Conservation (phyloP, 805 yeast species). For the Candida khao-thaluensis region DNA sequence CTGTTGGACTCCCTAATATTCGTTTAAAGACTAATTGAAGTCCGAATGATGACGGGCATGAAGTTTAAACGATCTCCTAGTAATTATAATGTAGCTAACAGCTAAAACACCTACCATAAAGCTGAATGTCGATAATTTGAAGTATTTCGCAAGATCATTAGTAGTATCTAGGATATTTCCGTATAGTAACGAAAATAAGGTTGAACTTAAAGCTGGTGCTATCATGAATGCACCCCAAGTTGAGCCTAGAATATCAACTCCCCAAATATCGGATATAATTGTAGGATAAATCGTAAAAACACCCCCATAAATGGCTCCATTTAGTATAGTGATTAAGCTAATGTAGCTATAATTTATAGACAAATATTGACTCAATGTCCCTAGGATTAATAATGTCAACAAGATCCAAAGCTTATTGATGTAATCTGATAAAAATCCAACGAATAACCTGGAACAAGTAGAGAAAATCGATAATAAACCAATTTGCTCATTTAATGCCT, state of each 20-base stretch:
- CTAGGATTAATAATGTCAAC: slow-evolving; percentile 24
- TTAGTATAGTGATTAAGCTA: slow-evolving; percentile 40
- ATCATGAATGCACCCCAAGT: slow-evolving; percentile 89
- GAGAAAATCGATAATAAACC: slow-evolving; percentile 63
- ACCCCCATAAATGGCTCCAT: slow-evolving; percentile 80
- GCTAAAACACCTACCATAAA: slow-evolving; percentile 25
- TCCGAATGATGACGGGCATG: not conserved
- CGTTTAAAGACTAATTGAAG: not conserved
- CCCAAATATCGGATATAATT: slow-evolving; percentile 80
- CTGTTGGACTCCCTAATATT: not conserved
- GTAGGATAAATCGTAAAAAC: slow-evolving; percentile 86
- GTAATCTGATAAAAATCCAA: slow-evolving; percentile 71
- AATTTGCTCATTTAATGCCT: slow-evolving; percentile 47
- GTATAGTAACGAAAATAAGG: slow-evolving; percentile 64
- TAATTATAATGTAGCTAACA: slow-evolving; percentile 5
- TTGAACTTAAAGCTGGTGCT: slow-evolving; percentile 83
- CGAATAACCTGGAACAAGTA: slow-evolving; percentile 62
- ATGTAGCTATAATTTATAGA: slow-evolving; percentile 17
- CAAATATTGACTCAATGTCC: slow-evolving; percentile 31
- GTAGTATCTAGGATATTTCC: slow-evolving; percentile 58
- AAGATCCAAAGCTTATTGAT: slow-evolving; percentile 36
- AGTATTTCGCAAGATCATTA: slow-evolving; percentile 27
- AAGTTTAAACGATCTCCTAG: not conserved
- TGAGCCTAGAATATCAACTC: slow-evolving; percentile 82
- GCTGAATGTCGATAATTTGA: slow-evolving; percentile 25